These are phyloP conservation scores for Abrus pulchellus DNA, from an alignment of 306 rosid genomes.

Conservation along the genomic window DNA sequence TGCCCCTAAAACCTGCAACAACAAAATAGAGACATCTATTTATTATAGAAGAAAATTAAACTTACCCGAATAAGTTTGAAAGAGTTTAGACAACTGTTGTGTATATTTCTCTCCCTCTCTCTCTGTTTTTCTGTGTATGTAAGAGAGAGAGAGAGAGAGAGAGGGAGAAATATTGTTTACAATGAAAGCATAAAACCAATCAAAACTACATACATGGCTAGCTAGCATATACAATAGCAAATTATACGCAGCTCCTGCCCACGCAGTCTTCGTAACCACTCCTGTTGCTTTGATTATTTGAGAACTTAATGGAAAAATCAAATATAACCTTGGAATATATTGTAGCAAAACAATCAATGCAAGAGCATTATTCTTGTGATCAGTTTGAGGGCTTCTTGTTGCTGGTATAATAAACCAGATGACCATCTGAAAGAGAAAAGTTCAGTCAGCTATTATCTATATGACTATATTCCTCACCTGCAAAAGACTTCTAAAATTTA, in stretches of 20 bases:
- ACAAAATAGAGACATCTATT: conserved; percentile 39
- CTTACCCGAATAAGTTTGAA: conserved; percentile 2
- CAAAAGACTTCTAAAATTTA: conserved; percentile 27
- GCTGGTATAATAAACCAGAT: conserved; percentile 97
- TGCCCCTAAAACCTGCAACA: conserved; percentile 91
- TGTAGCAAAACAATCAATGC: conserved; percentile 95
- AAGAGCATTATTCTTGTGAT: conserved; percentile 93
- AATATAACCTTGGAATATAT: conserved; percentile 92
- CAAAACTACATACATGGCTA: conserved; percentile 81
- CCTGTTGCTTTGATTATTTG: conserved; percentile 97
- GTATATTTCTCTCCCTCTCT: no score
- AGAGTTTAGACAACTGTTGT: conserved; percentile 24
- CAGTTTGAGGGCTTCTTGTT: conserved; percentile 69
- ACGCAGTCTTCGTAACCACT: conserved; percentile 97
- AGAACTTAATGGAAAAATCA: conserved; percentile 91
- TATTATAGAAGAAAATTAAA: conserved; percentile 33
- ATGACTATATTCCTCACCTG: conserved; percentile 21
- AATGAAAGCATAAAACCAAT: conserved; percentile 11
- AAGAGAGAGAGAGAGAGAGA: neutral
- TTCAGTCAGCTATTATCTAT: conserved; percentile 46
- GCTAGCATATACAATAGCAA: conserved; percentile 94
- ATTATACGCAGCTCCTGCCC: conserved; percentile 99
- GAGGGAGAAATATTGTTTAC: neutral
- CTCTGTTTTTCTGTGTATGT: neutral
- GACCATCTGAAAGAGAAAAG: conserved; percentile 73